Evolutionary conservation across 768 basidiomycete species (phyloP), one percentile per base, ranked within the genome.

Genomic region (Amanita rimosa): DNA sequence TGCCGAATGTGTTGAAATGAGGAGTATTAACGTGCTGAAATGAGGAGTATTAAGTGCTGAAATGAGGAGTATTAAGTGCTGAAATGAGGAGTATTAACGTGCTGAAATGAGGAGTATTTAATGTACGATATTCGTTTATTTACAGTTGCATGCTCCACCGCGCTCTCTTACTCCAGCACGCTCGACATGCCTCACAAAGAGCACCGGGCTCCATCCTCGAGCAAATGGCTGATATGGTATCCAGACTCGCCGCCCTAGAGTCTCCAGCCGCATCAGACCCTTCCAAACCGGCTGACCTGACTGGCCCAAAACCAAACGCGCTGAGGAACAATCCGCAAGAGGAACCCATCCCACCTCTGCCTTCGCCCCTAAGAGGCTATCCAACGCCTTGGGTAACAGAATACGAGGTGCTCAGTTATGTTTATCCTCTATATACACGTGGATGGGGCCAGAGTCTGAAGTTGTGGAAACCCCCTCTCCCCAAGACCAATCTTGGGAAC

Each of bases 1-100:
- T 85, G 39, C 93, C 94, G 0, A 80, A 73, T 55, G 64, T 64
- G 14, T 51, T 76, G 41, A 68, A 65, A n/a, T 74, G 54, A 57
- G 31, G 31, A 0, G 11, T 31, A 29, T 29, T 29, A 79, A 74
- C 1, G 64, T 64, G n/a, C 51, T 76, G 41, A 68, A 65, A 16
- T 74, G 54, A 57, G 10, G 64, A n/a, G n/a, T n/a, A n/a, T n/a
- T n/a, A n/a, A n/a, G n/a, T n/a, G n/a, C n/a, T n/a, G n/a, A n/a
- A n/a, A n/a, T n/a, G n/a, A n/a, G n/a, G n/a, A n/a, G n/a, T n/a
- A n/a, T n/a, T n/a, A n/a, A n/a, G n/a, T n/a, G n/a, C n/a, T n/a
- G n/a, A n/a, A n/a, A n/a, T n/a, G n/a, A n/a, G n/a, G n/a, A n/a
- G n/a, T n/a, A n/a, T n/a, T n/a, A n/a, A n/a, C n/a, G n/a, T 64